A percentile compares a stretch with the other conserved stretches of the same genome.
Conservation (phyloP, 2,329 filamentous ascomycete species). For the Phialemoniopsis sp. region DNA sequence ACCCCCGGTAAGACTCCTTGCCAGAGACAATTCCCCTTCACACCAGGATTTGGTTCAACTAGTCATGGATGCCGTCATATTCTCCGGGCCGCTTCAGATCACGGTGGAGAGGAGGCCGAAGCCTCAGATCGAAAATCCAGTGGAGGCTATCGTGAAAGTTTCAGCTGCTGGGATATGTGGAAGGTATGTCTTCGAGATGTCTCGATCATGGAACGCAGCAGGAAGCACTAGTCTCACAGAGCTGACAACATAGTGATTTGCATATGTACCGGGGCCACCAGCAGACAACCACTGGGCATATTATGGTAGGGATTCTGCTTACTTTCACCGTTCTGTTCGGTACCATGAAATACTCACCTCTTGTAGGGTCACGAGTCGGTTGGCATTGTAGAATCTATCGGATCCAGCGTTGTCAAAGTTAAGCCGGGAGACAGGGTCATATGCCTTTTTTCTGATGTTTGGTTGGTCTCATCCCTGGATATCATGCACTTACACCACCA, state of each 20-base stretch:
- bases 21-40: no score
- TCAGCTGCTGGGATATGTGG: constrained; percentile 2
- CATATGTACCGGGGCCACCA: constrained; percentile 7
- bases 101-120: constrained; percentile 3
- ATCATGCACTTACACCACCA: no score
- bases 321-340: no score
- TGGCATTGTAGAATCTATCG: constrained; percentile 2
- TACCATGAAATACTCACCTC: neutral
- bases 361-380: constrained; percentile 4
- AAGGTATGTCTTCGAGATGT: neutral
- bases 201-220: no score
- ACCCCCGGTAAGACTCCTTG: no score
- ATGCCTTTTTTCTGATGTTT: constrained; percentile 1
- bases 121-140: neutral
- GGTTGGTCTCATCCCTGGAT: neutral
- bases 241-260: constrained; percentile 1
- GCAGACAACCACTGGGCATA: constrained; percentile 5
- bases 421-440: constrained; percentile 3
- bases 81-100: constrained; percentile 4
- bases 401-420: neutral
- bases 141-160: constrained; percentile 4
- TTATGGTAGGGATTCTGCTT: constrained; percentile 1
- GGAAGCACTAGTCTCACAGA: neutral
- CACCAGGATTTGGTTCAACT: neutral
- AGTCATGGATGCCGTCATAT: constrained; percentile 4